Conservation (phyloP, 2,329 filamentous ascomycete genomes). For the Xylariaceae sp. region DNA sequence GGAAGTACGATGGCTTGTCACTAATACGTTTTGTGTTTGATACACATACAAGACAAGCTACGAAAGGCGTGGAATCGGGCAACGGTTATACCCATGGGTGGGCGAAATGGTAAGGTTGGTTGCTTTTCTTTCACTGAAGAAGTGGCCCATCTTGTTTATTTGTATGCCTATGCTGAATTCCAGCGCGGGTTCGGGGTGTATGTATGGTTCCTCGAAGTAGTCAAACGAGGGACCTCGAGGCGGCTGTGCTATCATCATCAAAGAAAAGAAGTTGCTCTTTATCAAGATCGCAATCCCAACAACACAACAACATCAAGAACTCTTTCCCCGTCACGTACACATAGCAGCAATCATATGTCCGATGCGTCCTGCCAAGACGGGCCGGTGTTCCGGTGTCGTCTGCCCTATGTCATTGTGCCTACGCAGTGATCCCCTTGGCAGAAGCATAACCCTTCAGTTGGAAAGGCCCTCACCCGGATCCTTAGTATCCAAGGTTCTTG, state of each 20-base stretch:
- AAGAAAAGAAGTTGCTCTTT: slow-evolving; percentile 11
- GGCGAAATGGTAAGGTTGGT: slow-evolving; percentile 8
- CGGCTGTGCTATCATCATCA: slow-evolving; percentile 14
- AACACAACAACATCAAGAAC: slow-evolving; percentile 3
- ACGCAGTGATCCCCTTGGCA: slow-evolving; percentile 5
- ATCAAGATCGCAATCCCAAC: slow-evolving; percentile 9
- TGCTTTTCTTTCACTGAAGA: slow-evolving; percentile 14
- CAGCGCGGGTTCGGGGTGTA: slow-evolving; percentile 27
- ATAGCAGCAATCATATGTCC: slow-evolving; percentile 9
- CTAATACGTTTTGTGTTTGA: slow-evolving; percentile 1
- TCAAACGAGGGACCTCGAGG: slow-evolving; percentile 17
- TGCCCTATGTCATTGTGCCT: slow-evolving; percentile 8
- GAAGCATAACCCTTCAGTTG: slow-evolving; percentile 5
- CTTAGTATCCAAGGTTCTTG: slow-evolving; percentile 66
- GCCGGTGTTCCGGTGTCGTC: slow-evolving; percentile 17
- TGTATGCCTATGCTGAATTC: slow-evolving; percentile 33
- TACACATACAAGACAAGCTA: slow-evolving; percentile 8
- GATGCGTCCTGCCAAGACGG: slow-evolving; percentile 18
- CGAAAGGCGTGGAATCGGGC: slow-evolving; percentile 4
- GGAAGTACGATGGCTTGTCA: slow-evolving; percentile 13
- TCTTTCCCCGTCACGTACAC: slow-evolving; percentile 14
- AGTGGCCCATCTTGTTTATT: slow-evolving; percentile 18
- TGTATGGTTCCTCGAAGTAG: slow-evolving; percentile 20
- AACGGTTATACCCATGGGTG: slow-evolving; percentile 15
- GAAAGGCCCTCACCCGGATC: slow-evolving; percentile 4